A percentile compares a stretch with the other conserved stretches of the same genome.
Conservation (phyloP, 2,329 filamentous ascomycete species). For the Calonectria hongkongensis region DNA sequence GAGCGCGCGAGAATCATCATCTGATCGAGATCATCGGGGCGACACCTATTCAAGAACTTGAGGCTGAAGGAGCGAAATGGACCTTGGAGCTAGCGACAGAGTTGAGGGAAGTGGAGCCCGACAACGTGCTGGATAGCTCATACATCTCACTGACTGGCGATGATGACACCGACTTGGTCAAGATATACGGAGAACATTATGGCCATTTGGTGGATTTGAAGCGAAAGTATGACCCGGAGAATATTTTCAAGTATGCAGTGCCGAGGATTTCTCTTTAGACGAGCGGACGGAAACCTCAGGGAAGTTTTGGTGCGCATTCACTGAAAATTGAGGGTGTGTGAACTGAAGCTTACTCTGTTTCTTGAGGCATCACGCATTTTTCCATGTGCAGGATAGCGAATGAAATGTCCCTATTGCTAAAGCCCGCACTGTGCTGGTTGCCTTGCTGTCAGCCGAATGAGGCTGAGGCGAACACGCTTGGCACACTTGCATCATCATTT, state of each 20-base stretch:
- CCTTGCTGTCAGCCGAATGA: too few relatives aligned
- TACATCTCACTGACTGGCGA: not conserved
- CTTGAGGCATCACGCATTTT: too few relatives aligned
- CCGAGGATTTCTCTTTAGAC: not conserved
- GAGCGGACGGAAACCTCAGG: too few relatives aligned
- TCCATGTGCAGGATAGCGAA: too few relatives aligned
- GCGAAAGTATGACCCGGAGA: slow-evolving; percentile 9
- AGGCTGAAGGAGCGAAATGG: not conserved
- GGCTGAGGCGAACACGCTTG: too few relatives aligned
- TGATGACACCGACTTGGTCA: slow-evolving; percentile 7
- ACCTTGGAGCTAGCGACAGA: not conserved
- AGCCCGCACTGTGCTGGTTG: too few relatives aligned
- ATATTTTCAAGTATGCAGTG: slow-evolving; percentile 21
- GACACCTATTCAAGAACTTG: not conserved
- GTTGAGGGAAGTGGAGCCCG: not conserved
- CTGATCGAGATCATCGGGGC: slow-evolving; percentile 7
- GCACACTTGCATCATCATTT: too few relatives aligned
- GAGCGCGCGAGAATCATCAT: not conserved
- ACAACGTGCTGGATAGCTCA: slow-evolving; percentile 3
- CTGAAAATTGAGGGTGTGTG: too few relatives aligned
- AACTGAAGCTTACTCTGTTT: too few relatives aligned
- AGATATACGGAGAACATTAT: not conserved
- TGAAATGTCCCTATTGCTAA: too few relatives aligned
- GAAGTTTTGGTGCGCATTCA: too few relatives aligned
- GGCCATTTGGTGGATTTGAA: not conserved